phyloP scores from a whole-genome alignment of 305 asterid genomes.

The Solanum hybrid region DNA sequence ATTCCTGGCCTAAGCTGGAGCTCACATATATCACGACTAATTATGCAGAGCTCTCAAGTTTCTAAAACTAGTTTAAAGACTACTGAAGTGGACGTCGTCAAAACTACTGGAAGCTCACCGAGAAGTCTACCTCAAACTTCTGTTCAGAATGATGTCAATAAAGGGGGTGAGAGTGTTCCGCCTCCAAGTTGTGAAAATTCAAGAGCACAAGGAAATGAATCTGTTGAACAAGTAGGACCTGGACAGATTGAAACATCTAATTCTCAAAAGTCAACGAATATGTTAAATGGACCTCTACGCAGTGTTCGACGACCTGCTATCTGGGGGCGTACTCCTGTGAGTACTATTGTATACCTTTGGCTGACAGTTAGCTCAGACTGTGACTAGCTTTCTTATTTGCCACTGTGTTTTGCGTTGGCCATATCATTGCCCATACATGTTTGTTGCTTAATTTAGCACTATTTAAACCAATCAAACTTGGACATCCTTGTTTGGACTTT shows the following conservation, averaged over 20 bases:
- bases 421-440: background rate
- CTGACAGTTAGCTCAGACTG: conserved; percentile 1
- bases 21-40: conserved; percentile 1
- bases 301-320: conserved; percentile 41
- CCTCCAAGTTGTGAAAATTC: conserved; percentile 22
- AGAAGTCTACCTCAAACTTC: conserved; percentile 29
- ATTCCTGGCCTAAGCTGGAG: background rate
- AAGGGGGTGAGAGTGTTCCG: conserved; percentile 18
- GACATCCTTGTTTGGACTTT: background rate
- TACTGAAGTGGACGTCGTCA: conserved; percentile 29
- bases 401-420: background rate
- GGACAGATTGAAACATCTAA: conserved; percentile 37
- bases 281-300: conserved; percentile 29
- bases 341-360: conserved; percentile 17
- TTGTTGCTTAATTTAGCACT: background rate
- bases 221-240: conserved; percentile 26
- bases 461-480: background rate
- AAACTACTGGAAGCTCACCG: conserved; percentile 23
- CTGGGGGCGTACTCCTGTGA: conserved; percentile 78
- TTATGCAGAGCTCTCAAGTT: conserved; percentile 50
- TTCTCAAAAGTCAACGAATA: conserved; percentile 22
- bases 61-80: conserved; percentile 35
- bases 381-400: background rate
- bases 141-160: conserved; percentile 22
- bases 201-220: conserved; percentile 17